Percentiles rank a stretch among this genome's conserved stretches.
Conservation (phyloP, 192 early-diverging fungal species). For the Backusella mclennaniae region DNA sequence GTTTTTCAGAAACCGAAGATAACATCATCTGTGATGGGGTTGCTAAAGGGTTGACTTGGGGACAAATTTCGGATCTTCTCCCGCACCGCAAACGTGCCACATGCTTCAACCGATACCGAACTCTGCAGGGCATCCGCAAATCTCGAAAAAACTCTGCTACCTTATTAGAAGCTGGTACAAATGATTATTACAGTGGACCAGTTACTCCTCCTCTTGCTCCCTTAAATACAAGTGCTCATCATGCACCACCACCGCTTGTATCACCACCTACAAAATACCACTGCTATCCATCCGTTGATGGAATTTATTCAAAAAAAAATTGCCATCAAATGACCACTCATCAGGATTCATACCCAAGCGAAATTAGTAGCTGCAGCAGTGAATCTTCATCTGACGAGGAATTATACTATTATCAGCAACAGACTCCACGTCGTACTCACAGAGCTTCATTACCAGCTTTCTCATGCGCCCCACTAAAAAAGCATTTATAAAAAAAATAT, state of each 20-base stretch:
- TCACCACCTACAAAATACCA: constrained; percentile 1
- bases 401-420: not conserved
- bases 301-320: constrained; percentile 2
- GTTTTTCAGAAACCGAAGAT: constrained; percentile 33
- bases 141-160: constrained; percentile 22
- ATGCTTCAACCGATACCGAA: constrained; percentile 38
- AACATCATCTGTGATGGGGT: constrained; percentile 36
- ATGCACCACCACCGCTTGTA: constrained; percentile 7
- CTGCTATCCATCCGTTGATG: not conserved
- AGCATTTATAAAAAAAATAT: not conserved
- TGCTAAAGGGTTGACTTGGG: constrained; percentile 36
- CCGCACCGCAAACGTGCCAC: constrained; percentile 39
- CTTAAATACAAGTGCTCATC: not conserved
- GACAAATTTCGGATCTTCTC: constrained; percentile 34
- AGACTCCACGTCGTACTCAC: not conserved
- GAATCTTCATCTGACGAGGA: constrained; percentile 1
- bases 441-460: not conserved
- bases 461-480: not conserved
- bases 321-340: not conserved
- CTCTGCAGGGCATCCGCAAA: constrained; percentile 36
- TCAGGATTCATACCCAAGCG: not conserved
- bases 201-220: not conserved
- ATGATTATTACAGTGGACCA: not conserved
- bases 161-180: not conserved
- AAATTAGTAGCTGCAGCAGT: constrained; percentile 1